phyloP scores from a whole-genome alignment of 1,284 basidiomycete species.

The Ganoderma lingzhi region DNA sequence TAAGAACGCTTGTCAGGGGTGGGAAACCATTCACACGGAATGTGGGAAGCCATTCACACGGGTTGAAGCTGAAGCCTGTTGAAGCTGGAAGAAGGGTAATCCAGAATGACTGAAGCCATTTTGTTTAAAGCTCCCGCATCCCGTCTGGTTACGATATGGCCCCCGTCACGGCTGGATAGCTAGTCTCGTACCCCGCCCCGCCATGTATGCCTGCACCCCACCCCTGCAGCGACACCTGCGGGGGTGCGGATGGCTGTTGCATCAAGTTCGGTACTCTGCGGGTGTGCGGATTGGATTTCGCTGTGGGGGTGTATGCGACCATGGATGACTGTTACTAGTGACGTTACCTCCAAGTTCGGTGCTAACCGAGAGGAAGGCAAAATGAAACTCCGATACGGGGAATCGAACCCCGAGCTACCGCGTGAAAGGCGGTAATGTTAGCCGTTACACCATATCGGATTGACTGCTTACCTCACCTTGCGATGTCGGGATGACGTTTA shows the following conservation, averaged over 20 bases:
- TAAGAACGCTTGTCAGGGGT: background rate
- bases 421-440: constrained; percentile 45
- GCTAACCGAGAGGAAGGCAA: background rate
- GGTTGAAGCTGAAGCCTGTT: background rate
- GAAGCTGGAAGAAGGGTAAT: background rate
- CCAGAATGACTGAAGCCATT: background rate
- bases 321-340: too few species aligned
- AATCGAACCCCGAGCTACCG: constrained; percentile 83
- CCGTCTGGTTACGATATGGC: background rate
- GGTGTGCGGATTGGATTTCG: too few species aligned
- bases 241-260: too few species aligned
- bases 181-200: too few species aligned
- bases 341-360: too few species aligned
- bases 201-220: too few species aligned
- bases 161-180: too few species aligned
- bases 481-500: too few species aligned
- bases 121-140: background rate
- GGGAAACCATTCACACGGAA: background rate
- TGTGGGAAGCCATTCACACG: background rate
- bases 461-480: background rate
- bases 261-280: too few species aligned
- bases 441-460: constrained; percentile 36
- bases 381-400: constrained; percentile 60
- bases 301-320: too few species aligned
- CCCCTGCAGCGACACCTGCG: too few species aligned